phyloP scores from a whole-genome alignment of 805 yeast species.

The Monosporozyma siamensis region DNA sequence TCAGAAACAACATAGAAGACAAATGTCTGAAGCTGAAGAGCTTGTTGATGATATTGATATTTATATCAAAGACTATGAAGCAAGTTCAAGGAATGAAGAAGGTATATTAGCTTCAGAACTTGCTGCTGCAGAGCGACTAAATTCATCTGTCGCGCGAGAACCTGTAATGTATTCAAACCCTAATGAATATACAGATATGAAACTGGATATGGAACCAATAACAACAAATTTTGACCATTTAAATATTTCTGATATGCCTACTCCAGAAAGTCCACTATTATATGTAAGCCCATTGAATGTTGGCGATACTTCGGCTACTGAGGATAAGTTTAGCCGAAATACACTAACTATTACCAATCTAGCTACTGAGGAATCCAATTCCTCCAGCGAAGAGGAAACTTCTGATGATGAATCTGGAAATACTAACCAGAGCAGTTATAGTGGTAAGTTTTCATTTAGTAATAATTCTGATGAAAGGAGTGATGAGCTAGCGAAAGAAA shows the following conservation, averaged over 20 bases:
- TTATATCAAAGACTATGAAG: conserved; percentile 15
- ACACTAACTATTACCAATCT: conserved; percentile 1
- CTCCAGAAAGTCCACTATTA: conserved; percentile 3
- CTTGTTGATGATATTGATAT: conserved; percentile 28
- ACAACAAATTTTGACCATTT: neutral
- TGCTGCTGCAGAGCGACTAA: too few species aligned
- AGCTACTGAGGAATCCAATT: neutral
- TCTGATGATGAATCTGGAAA: neutral
- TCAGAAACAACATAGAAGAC: conserved; percentile 16
- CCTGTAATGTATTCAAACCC: neutral
- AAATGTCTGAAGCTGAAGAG: conserved; percentile 28
- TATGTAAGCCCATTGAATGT: conserved; percentile 4
- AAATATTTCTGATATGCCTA: neutral
- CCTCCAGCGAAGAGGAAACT: neutral
- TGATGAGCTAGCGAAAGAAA: neutral
- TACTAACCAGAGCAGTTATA: neutral
- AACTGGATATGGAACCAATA: neutral
- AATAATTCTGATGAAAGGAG: neutral
- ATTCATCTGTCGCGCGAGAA: too few species aligned
- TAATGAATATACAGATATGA: neutral
- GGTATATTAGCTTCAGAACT: neutral
- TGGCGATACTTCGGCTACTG: neutral
- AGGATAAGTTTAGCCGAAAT: neutral
- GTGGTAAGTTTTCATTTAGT: conserved; percentile 5
- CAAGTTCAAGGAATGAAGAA: conserved; percentile 3